phyloP scores from a whole-genome alignment of 768 basidiomycete species.

The Suillus spraguei region DNA sequence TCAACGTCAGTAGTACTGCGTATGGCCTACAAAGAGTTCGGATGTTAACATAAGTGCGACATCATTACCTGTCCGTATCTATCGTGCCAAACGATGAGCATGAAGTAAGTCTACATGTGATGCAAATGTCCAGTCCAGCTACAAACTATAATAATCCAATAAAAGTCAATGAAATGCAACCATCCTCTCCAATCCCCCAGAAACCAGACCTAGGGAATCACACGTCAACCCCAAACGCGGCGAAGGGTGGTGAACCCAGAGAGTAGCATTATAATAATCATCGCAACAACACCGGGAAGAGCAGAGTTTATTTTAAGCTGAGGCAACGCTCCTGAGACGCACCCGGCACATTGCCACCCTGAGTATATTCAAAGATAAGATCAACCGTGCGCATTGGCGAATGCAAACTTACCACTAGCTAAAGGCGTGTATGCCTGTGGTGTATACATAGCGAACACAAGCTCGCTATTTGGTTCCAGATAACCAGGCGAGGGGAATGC shows the following conservation, averaged over 20 bases:
- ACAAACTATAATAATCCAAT: slow-evolving; percentile 4
- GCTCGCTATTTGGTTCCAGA: slow-evolving; percentile 53
- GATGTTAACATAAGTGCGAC: not conserved
- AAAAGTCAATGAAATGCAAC: slow-evolving; percentile 6
- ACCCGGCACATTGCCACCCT: slow-evolving; percentile 35
- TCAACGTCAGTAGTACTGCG: not conserved
- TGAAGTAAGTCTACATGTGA: slow-evolving; percentile 7
- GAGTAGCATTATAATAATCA: slow-evolving; percentile 32
- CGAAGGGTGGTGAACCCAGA: slow-evolving; percentile 38
- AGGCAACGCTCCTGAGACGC: slow-evolving; percentile 29
- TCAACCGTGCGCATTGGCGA: not conserved
- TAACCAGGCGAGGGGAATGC: slow-evolving; percentile 51
- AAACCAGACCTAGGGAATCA: slow-evolving; percentile 1
- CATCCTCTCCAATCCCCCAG: not conserved
- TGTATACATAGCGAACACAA: slow-evolving; percentile 65
- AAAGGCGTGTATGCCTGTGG: slow-evolving; percentile 58
- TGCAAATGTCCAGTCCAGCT: slow-evolving; percentile 12
- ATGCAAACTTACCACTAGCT: slow-evolving; percentile 38
- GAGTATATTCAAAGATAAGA: slow-evolving; percentile 1
- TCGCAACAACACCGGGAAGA: slow-evolving; percentile 35
- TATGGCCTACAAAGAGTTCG: not conserved
- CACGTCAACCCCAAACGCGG: slow-evolving; percentile 22
- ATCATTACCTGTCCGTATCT: slow-evolving; percentile 4
- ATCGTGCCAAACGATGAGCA: slow-evolving; percentile 2
- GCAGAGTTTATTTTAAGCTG: slow-evolving; percentile 35